A percentile compares a stretch with the other conserved stretches of the same genome.
phyloP scores from a whole-genome alignment of 78 protist species.

The Dictyostelium intermedium region DNA sequence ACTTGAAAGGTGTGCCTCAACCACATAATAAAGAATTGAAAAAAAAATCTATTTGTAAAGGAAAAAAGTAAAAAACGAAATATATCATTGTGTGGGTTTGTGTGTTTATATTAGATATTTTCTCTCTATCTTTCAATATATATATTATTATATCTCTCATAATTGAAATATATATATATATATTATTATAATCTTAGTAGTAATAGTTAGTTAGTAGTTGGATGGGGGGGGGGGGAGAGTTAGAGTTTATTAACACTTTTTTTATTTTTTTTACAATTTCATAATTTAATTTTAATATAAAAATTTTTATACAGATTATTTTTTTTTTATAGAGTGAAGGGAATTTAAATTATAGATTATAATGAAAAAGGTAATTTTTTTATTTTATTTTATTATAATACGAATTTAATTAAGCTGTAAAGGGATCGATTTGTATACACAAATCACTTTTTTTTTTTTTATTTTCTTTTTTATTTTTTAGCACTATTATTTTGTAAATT shows the following conservation, averaged over 20 bases:
- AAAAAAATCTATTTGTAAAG: too few relatives aligned
- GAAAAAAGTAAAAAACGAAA: too few relatives aligned
- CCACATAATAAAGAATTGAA: too few relatives aligned
- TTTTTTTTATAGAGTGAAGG: neutral
- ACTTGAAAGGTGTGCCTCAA: too few relatives aligned
- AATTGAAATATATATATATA: too few relatives aligned
- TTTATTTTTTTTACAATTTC: neutral
- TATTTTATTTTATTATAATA: neutral
- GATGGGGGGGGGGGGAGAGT: neutral
- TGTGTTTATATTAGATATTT: too few relatives aligned
- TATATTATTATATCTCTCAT: too few relatives aligned
- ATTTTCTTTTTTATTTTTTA: neutral
- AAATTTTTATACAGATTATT: neutral
- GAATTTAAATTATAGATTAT: neutral
- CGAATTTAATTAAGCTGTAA: neutral
- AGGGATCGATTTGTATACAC: neutral
- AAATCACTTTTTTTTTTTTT: neutral
- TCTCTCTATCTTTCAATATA: too few relatives aligned
- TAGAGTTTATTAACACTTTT: neutral
- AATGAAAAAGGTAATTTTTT: neutral
- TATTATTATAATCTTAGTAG: too few relatives aligned
- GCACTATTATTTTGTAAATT: neutral
- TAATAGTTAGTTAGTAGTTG: too few relatives aligned
- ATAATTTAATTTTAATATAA: neutral
- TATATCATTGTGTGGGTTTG: too few relatives aligned